phyloP scores from a whole-genome alignment of 129 eudicot species.

The sunflower (Helianthus annuus) region DNA sequence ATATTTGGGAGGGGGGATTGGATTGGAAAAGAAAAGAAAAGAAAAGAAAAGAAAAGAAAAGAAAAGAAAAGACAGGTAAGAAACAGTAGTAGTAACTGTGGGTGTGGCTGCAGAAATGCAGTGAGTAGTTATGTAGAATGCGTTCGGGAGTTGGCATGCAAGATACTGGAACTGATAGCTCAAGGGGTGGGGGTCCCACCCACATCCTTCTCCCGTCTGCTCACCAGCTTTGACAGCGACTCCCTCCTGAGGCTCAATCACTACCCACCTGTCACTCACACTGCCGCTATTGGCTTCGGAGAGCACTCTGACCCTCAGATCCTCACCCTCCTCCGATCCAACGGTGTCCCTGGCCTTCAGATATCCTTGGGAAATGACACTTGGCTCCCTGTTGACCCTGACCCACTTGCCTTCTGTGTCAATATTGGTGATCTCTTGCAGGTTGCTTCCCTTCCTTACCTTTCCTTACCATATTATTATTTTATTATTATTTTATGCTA shows the following conservation, averaged over 20 bases:
- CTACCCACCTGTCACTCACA: constrained; percentile 56
- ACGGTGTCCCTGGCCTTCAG: constrained; percentile 69
- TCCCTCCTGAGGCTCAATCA: constrained; percentile 79
- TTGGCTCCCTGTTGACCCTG: constrained; percentile 70
- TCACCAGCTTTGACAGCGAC: constrained; percentile 56
- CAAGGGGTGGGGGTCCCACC: constrained; percentile 52
- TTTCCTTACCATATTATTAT: not conserved
- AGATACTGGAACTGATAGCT: constrained; percentile 61
- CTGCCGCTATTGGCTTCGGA: constrained; percentile 56
- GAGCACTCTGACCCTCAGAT: constrained; percentile 95
- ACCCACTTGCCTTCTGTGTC: constrained; percentile 64
- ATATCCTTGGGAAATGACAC: constrained; percentile 55
- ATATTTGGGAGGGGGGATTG: no score
- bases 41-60: not conserved
- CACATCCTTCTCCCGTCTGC: constrained; percentile 41
- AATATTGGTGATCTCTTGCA: constrained; percentile 75
- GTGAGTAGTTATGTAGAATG: constrained; percentile 58
- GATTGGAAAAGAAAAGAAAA: not conserved
- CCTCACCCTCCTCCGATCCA: constrained; percentile 67
- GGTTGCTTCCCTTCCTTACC: constrained; percentile 30
- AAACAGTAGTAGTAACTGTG: not conserved
- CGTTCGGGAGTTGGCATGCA: constrained; percentile 68
- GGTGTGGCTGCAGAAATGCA: constrained; percentile 40
- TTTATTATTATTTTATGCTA: no score
- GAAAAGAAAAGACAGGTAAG: not conserved